Conservation (phyloP, 2,329 filamentous ascomycete species). For the Calonectria hawksworthii region DNA sequence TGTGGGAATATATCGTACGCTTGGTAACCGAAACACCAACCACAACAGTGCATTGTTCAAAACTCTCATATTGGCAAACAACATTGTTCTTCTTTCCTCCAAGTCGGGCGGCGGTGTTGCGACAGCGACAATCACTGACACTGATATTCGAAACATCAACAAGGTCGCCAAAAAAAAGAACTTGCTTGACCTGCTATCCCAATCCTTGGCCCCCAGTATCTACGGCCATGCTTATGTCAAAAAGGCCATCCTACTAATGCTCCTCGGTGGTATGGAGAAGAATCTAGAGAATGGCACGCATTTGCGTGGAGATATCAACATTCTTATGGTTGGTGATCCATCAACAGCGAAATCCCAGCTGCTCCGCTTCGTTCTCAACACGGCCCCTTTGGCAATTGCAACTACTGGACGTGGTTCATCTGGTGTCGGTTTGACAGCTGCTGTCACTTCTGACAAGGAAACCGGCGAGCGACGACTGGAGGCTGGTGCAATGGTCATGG, state of each 20-base stretch:
- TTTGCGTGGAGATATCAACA: constrained; percentile 98
- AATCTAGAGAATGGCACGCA: constrained; percentile 98
- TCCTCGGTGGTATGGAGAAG: constrained; percentile 97
- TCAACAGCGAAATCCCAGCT: constrained; percentile 99
- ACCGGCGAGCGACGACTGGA: constrained; percentile 95
- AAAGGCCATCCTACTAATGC: constrained; percentile 95
- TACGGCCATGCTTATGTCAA: constrained; percentile 98
- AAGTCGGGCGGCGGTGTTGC: constrained; percentile 97
- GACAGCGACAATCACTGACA: constrained; percentile 92
- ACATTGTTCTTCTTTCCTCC: constrained; percentile 92
- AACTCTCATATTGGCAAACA: constrained; percentile 93
- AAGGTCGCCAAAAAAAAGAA: constrained; percentile 96
- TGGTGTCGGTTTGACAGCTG: constrained; percentile 96
- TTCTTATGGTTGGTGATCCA: constrained; percentile 98
- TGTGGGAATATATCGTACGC: constrained; percentile 94
- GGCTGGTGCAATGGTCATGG: constrained; percentile 98
- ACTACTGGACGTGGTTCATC: constrained; percentile 97
- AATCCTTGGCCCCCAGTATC: constrained; percentile 95
- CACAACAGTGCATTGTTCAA: constrained; percentile 95
- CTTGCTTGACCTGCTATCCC: constrained; percentile 91
- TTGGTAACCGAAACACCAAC: constrained; percentile 94
- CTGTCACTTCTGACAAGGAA: constrained; percentile 96
- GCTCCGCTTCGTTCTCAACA: constrained; percentile 96
- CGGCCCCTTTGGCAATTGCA: constrained; percentile 94
- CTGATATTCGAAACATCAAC: constrained; percentile 98